Percentiles rank a stretch among this genome's conserved stretches.
Conservation (phyloP, 345 rosid genomes). For the Populus simonii region DNA sequence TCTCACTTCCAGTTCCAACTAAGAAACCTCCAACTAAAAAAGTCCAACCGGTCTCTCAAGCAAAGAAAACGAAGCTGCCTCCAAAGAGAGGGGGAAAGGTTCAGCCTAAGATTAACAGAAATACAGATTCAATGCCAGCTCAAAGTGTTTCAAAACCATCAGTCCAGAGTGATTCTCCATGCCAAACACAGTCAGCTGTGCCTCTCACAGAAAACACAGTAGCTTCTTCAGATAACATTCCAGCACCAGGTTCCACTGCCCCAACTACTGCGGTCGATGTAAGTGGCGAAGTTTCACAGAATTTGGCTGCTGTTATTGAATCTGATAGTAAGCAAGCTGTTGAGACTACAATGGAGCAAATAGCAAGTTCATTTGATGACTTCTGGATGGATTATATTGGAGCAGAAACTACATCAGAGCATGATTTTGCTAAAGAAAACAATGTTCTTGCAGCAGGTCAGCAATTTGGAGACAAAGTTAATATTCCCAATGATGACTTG, state of each 20-base stretch:
- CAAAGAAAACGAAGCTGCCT: slow-evolving; percentile 64
- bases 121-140: slow-evolving; percentile 30
- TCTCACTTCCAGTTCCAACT: slow-evolving; percentile 83
- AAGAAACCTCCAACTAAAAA: slow-evolving; percentile 69
- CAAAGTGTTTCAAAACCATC: slow-evolving; percentile 31
- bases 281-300: slow-evolving; percentile 30
- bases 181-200: slow-evolving; percentile 14
- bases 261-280: slow-evolving; percentile 22
- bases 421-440: slow-evolving; percentile 34
- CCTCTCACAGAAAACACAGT: slow-evolving; percentile 19
- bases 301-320: slow-evolving; percentile 20
- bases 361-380: slow-evolving; percentile 21
- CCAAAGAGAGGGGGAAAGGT: slow-evolving; percentile 54
- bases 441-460: slow-evolving; percentile 28
- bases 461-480: slow-evolving; percentile 18
- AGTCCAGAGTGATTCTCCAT: slow-evolving; percentile 23
- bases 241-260: slow-evolving; percentile 22
- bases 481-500: slow-evolving; percentile 27
- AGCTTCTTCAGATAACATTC: slow-evolving; percentile 30
- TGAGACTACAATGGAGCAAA: slow-evolving; percentile 31
- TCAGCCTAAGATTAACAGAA: slow-evolving; percentile 48
- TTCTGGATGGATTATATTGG: slow-evolving; percentile 52
- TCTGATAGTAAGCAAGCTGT: slow-evolving; percentile 33
- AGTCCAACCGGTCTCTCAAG: slow-evolving; percentile 48
- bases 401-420: slow-evolving; percentile 34